Evolutionary conservation across 768 basidiomycete genomes (phyloP).

Genomic region (Lentinula detonsa): DNA sequence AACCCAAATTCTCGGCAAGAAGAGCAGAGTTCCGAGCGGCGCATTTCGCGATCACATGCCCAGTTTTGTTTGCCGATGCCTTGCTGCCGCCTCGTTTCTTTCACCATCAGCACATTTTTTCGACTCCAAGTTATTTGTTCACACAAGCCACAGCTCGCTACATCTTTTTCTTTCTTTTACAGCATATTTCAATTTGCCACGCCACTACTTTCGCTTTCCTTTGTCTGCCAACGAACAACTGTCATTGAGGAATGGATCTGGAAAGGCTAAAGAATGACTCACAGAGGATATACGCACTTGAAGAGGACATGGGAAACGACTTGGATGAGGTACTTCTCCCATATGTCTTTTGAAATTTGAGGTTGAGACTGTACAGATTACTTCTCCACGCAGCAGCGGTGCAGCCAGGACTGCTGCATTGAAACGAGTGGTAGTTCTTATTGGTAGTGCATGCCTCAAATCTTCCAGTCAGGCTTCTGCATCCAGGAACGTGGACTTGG

Average conservation of each 20-base stretch:
- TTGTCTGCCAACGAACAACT: background rate
- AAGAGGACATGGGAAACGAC: conserved; percentile 18
- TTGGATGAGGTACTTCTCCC: conserved; percentile 57
- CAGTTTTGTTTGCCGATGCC: background rate
- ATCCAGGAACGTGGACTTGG: conserved; percentile 35
- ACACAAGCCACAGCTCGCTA: background rate
- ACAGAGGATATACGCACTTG: background rate
- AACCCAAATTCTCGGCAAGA: background rate
- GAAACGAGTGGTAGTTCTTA: conserved; percentile 44
- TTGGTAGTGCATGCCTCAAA: conserved; percentile 37
- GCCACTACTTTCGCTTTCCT: background rate
- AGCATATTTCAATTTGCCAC: background rate
- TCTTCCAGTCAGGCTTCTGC: conserved; percentile 13
- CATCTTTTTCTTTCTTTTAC: background rate
- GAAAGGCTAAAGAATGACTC: conserved; percentile 16
- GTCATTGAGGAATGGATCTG: background rate
- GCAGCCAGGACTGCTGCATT: conserved; percentile 51
- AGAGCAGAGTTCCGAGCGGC: background rate
- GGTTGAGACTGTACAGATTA: conserved; percentile 39
- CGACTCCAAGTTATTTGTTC: background rate
- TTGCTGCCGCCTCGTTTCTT: conserved; percentile 1
- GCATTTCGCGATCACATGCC: background rate
- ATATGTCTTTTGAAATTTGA: background rate
- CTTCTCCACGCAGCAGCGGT: conserved; percentile 52
- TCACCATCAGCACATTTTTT: background rate